Base-by-base conservation (phyloP, 768 basidiomycete genomes). In the Hericium coralloides region DNA sequence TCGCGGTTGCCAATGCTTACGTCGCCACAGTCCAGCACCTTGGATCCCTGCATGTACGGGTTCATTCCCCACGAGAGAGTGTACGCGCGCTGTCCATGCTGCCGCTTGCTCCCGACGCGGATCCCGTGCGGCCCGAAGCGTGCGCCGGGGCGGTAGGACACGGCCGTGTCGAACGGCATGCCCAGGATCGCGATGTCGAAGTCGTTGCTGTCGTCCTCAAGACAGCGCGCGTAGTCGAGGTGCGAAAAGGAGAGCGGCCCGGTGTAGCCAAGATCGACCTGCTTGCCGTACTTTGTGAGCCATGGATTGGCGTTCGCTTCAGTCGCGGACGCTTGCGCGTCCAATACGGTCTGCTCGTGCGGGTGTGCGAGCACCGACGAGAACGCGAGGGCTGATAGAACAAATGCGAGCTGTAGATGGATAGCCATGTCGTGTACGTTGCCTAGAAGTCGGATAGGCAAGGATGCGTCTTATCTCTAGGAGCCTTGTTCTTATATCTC, bases 41-140 rank as follows among this genome's bases (percentile, higher is more conserved):
- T 83, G 37, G 73, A 70, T 5, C 79, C 82, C 54, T 71, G 71
- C 10, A 71, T 69, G 62, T 83, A 89, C 7, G 89, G 89, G 63
- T 85, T 83, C 49, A 72, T 75, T 10, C 75, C 75, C 89, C 89
- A 91, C n/a, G 83, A 74, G 57, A 89, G 67, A 0, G 85, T 86
- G 64, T 87, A 89, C 2, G 83, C 76, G 25, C 74, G 81, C 69
- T 77, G 73, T 43, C 77, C 72, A 59, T 79, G 70, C 63, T 89
- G 86, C 9, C 85, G 76, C 49, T 87, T 75, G 65, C 85, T 87
- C 2, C 89, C 89, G 4, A 85, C 85, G 45, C 93, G 82, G 61
- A 95, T 90, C 9, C 84, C 92, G 66, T 81, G 83, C 1, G 92
- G 92, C 8, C 92, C 92, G 71, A 95, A 95, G 9, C 92, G 81